Evolutionary conservation across 129 eudicot genomes (phyloP), one percentile per base, ranked within the genome.

Genomic region (Rutidosis leptorrhynchoides): DNA sequence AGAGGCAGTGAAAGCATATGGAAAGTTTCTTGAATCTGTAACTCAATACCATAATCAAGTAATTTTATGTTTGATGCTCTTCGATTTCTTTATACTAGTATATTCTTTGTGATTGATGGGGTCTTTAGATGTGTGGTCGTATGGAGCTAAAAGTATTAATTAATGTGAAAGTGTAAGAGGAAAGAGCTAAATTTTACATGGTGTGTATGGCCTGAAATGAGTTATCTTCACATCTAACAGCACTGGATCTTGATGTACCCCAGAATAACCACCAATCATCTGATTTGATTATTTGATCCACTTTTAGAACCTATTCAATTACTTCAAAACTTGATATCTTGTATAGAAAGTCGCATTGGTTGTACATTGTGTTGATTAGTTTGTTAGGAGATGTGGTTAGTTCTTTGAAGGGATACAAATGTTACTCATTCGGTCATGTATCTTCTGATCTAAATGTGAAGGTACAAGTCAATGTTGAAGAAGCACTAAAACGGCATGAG

Each of bases 31-130:
- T 63, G 89, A 86, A 76, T 75, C 78, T 58, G 85, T 85, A 16
- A 73, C 85, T 42, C n/a, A 29, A 46, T 86, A 81, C 54, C 97
- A 86, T 80, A 64, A 82, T 53, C 86, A 86, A 86, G 97, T 86
- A 77, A 63, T 37, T 8, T 30, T 66, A 65, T 48, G 3, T 16
- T 48, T 30, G 35, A 62, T 32, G 37, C 37, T 29, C 33, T 57
- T 25, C 19, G 19, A 24, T 23, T 24, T 14, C 40, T 14, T 8
- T 49, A 15, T 48, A 2, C 26, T n/a, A n/a, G 23, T 28, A 14
- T 12, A 20, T 32, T 29, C 14, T 33, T 6, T 58, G 58, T 59
- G 67, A 25, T 43, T 57, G 24, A 17, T 35, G 26, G 43, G 48
- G 63, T 25, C 27, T 54, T 68, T 68, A 30, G 33, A 68, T 35